phyloP scores from a whole-genome alignment of 2,329 filamentous ascomycete genomes.

The Phaeoacremonium minimum region DNA sequence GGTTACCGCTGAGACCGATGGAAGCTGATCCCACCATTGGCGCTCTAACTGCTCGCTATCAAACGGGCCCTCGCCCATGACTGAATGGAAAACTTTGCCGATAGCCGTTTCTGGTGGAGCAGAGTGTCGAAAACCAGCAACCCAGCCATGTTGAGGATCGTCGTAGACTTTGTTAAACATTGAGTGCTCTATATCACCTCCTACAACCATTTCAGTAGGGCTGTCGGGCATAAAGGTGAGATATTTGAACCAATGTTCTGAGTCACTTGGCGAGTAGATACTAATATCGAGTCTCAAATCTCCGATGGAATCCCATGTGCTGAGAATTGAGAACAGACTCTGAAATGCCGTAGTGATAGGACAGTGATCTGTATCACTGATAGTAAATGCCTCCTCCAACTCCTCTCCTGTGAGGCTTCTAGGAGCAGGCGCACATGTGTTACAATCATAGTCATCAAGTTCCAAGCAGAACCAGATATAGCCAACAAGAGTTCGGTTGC shows the following conservation, averaged over 20 bases:
- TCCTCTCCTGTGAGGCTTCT: not conserved
- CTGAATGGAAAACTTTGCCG: slow-evolving; percentile 13
- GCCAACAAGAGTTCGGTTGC: slow-evolving; percentile 18
- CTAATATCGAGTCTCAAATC: slow-evolving; percentile 23
- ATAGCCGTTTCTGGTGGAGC: slow-evolving; percentile 10
- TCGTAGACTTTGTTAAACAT: slow-evolving; percentile 6
- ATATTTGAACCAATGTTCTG: slow-evolving; percentile 23
- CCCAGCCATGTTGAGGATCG: slow-evolving; percentile 16
- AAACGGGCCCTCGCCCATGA: slow-evolving; percentile 16
- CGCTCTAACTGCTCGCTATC: slow-evolving; percentile 12
- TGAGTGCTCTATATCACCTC: slow-evolving; percentile 6
- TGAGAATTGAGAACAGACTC: slow-evolving; percentile 19
- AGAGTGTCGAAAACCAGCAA: slow-evolving; percentile 11
- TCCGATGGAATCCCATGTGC: slow-evolving; percentile 17
- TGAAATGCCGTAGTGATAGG: slow-evolving; percentile 13
- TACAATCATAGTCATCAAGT: slow-evolving; percentile 22
- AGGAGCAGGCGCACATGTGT: slow-evolving; percentile 9
- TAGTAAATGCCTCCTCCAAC: slow-evolving; percentile 2
- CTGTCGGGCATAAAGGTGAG: slow-evolving; percentile 20
- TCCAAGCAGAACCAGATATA: slow-evolving; percentile 24
- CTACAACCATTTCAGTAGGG: slow-evolving; percentile 1
- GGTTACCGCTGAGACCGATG: slow-evolving; percentile 20
- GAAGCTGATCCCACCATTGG: slow-evolving; percentile 19
- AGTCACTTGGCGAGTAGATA: slow-evolving; percentile 23
- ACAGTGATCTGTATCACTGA: slow-evolving; percentile 9